Evolutionary conservation across 148 eudicot species (phyloP), one percentile per base, ranked within the genome.

Genomic region (Arctostaphylos glauca): DNA sequence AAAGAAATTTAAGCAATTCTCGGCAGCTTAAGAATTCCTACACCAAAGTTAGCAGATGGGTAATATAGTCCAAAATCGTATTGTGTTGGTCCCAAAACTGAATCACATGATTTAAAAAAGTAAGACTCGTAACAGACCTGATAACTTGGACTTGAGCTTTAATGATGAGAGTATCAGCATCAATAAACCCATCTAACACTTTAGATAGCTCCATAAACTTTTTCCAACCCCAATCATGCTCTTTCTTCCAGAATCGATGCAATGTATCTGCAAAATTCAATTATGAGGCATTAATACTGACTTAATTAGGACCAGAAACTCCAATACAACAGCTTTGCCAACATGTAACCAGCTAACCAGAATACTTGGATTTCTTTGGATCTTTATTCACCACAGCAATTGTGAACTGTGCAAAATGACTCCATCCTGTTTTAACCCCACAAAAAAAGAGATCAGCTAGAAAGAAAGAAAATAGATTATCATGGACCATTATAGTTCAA

Each of bases 151-250:
- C 98, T 89, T 95, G 97, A 72, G 97, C 97, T 88, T 92, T 90
- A 78, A 95, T 92, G 53, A 88, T 90, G 48, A 95, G 89, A 60
- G 92, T 86, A 85, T 95, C 96, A 43, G 85, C 91, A 86, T 91
- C 92, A 80, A 95, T 84, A 90, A 95, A 95, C 62, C 97, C 98
- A 83, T 93, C 97, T 44, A 91, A 88, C 68, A 93, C 91, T 89
- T 95, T 93, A 8, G 98, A 89, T 64, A 92, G 68, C 85, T 95
- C 97, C 97, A 95, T 93, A 83, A 92, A 93, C 74, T 95, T 95
- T 88, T 95, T 93, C 98, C 98, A 95, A 21, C 97, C 98, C 98
- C 98, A 95, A 53, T 95, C 98, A 88, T 95, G 98, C 92, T 95
- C 98, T 81, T 95, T 95, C 90, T 95, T 95, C 94, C 96, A 91